Evolutionary conservation across 2,329 filamentous ascomycete species (phyloP).

Genomic region (Lizonia empirigonia): DNA sequence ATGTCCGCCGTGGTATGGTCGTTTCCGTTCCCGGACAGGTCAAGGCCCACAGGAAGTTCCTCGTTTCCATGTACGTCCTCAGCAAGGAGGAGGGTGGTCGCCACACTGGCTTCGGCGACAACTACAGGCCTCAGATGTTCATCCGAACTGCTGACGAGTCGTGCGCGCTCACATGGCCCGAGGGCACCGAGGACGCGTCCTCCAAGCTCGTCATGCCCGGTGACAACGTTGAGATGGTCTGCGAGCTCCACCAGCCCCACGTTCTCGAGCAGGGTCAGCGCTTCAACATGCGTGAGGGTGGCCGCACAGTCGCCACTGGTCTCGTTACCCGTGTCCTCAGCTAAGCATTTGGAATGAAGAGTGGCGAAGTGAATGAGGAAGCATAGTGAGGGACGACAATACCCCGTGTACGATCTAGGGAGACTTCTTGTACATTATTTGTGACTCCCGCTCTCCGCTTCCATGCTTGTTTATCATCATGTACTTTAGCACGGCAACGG

Average conservation of each 20-base stretch:
- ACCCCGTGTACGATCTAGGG: conserved; percentile 15
- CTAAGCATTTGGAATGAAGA: conserved; percentile 25
- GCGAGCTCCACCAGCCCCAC: conserved; percentile 81
- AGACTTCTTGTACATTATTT: conserved; percentile 32
- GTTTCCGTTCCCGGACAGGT: conserved; percentile 80
- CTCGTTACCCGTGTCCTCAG: conserved; percentile 47
- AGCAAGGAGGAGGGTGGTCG: conserved; percentile 98
- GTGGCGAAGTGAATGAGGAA: conserved; percentile 6
- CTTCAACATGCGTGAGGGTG: conserved; percentile 98
- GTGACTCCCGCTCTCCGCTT: conserved; percentile 35
- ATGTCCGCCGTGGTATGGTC: conserved; percentile 94
- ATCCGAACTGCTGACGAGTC: conserved; percentile 84
- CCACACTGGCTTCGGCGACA: conserved; percentile 91
- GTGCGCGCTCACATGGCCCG: conserved; percentile 83
- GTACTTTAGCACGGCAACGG: conserved; percentile 36
- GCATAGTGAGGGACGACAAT: conserved; percentile 10
- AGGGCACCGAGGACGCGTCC: conserved; percentile 73
- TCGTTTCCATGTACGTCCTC: conserved; percentile 95
- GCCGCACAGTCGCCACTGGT: conserved; percentile 60
- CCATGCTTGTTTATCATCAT: conserved; percentile 26
- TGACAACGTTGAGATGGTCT: conserved; percentile 98
- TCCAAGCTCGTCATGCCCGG: conserved; percentile 93
- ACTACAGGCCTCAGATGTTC: conserved; percentile 97
- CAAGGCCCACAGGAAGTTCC: conserved; percentile 89
- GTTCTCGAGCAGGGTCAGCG: conserved; percentile 91